These are phyloP conservation scores for Neofusicoccum cordaticola DNA, from an alignment of 2,329 filamentous ascomycete species.

Conservation along the genomic window DNA sequence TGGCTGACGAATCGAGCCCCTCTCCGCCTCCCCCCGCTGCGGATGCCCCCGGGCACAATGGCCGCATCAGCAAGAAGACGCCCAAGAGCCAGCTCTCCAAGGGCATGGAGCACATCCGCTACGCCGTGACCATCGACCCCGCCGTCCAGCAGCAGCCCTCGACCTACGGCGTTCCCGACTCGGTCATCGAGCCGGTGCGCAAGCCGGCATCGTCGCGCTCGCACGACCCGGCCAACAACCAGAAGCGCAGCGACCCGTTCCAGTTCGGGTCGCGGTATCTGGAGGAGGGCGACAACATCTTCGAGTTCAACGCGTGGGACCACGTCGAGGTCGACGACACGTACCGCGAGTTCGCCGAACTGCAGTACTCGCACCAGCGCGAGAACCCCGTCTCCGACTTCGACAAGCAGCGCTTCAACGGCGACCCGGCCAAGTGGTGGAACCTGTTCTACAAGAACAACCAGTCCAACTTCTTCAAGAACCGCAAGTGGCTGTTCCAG, in stretches of 20 bases:
- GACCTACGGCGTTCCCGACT: conserved; percentile 51
- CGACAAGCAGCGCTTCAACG: conserved; percentile 88
- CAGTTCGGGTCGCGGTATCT: conserved; percentile 90
- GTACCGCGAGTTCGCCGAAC: conserved; percentile 80
- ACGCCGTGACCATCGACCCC: conserved; percentile 45
- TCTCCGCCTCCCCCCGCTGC: background rate
- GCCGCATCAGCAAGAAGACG: conserved; percentile 1
- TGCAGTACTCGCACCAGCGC: conserved; percentile 82
- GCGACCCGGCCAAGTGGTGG: conserved; percentile 93
- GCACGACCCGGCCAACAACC: conserved; percentile 69
- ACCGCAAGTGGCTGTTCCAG: conserved; percentile 93
- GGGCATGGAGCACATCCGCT: conserved; percentile 53
- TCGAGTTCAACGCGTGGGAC: conserved; percentile 98
- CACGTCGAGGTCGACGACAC: conserved; percentile 90
- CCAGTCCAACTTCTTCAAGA: conserved; percentile 96
- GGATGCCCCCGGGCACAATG: background rate
- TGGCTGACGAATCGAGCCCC: background rate
- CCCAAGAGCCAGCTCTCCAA: conserved; percentile 48
- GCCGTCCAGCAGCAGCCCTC: conserved; percentile 21
- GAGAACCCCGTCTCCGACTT: conserved; percentile 86
- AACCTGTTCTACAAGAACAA: conserved; percentile 98
- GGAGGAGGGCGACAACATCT: conserved; percentile 81
- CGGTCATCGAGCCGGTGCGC: conserved; percentile 40
- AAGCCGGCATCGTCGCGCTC: conserved; percentile 55
- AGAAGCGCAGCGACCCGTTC: conserved; percentile 89